phyloP scores from a whole-genome alignment of 2,329 filamentous ascomycete species.

The Alternaria novae-zelandiae region DNA sequence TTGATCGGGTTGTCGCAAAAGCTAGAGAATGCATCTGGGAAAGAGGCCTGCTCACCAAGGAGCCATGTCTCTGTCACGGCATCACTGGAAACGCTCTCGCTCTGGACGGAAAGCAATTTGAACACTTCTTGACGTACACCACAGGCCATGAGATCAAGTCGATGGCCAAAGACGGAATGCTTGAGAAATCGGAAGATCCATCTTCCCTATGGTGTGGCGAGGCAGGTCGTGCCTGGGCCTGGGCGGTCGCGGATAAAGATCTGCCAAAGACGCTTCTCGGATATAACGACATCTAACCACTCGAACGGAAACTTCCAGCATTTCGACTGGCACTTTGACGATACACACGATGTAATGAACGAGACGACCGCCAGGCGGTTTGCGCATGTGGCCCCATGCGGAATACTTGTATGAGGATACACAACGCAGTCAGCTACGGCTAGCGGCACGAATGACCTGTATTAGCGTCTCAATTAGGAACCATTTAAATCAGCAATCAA shows the following conservation, averaged over 20 bases:
- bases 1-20: slow-evolving; percentile 60
- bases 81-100: slow-evolving; percentile 69
- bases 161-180: slow-evolving; percentile 59
- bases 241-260: slow-evolving; percentile 54
- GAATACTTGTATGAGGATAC: neutral
- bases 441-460: slow-evolving; percentile 9
- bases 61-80: slow-evolving; percentile 70
- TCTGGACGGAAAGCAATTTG: slow-evolving; percentile 56
- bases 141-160: slow-evolving; percentile 63
- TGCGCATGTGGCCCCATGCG: neutral
- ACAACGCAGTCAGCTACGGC: slow-evolving; percentile 9
- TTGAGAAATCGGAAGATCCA: slow-evolving; percentile 59
- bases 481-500: slow-evolving; percentile 1
- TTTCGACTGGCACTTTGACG: slow-evolving; percentile 4
- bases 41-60: slow-evolving; percentile 66
- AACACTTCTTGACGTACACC: slow-evolving; percentile 66
- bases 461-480: neutral
- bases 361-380: slow-evolving; percentile 19
- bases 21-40: slow-evolving; percentile 63
- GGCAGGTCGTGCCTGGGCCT: slow-evolving; percentile 57
- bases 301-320: neutral
- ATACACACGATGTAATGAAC: slow-evolving; percentile 30
- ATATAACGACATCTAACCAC: slow-evolving; percentile 56
- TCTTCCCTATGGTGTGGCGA: slow-evolving; percentile 59
- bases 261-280: slow-evolving; percentile 56